These are phyloP conservation scores for Alternaria sp. DNA, from an alignment of 2,329 filamentous ascomycete genomes.

Conservation along the genomic window DNA sequence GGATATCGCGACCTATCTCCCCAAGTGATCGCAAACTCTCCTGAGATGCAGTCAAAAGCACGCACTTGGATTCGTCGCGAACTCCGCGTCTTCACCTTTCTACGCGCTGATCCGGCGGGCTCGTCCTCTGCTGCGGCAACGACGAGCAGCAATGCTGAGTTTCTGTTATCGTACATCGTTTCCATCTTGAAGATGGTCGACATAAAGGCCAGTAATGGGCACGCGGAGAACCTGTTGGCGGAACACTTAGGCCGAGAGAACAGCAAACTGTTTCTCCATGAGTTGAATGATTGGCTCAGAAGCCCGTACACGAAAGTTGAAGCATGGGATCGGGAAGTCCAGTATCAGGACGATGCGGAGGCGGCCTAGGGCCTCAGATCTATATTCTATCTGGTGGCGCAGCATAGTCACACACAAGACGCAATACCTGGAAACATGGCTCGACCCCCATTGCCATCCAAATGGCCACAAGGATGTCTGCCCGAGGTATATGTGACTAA, in stretches of 20 bases:
- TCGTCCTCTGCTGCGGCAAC: conserved; percentile 24
- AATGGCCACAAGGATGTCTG: neutral
- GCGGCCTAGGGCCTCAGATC: neutral
- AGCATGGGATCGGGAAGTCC: conserved; percentile 81
- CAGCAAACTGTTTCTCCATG: conserved; percentile 80
- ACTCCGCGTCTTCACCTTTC: conserved; percentile 79
- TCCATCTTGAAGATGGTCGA: conserved; percentile 84
- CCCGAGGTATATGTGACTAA: neutral
- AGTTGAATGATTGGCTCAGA: conserved; percentile 80
- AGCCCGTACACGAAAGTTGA: conserved; percentile 76
- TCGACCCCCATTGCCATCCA: neutral
- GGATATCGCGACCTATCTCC: conserved; percentile 77
- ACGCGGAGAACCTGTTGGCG: conserved; percentile 77
- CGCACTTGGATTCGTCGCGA: conserved; percentile 84
- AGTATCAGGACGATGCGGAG: conserved; percentile 60
- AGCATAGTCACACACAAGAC: neutral
- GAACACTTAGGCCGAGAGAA: conserved; percentile 80
- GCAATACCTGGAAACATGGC: neutral
- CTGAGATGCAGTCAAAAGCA: conserved; percentile 75
- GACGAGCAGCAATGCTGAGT: conserved; percentile 74
- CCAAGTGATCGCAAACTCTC: conserved; percentile 66
- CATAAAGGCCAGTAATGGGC: conserved; percentile 76
- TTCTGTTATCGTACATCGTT: conserved; percentile 83
- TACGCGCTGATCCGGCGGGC: conserved; percentile 54
- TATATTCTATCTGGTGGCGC: neutral